Evolutionary conservation across 345 rosid species (phyloP).

Genomic region (Linum tenue): DNA sequence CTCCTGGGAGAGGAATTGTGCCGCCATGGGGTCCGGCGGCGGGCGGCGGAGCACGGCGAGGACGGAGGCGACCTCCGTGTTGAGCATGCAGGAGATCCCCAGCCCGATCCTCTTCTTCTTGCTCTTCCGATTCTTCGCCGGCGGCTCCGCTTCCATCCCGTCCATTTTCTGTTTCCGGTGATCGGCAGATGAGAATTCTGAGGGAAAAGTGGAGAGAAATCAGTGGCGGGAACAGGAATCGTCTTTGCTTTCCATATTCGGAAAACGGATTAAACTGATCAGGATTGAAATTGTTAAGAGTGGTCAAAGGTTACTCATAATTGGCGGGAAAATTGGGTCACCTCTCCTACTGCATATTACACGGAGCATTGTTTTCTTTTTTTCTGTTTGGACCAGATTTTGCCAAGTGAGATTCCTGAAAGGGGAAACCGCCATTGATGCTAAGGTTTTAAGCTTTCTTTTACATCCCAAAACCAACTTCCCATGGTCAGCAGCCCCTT

Average conservation of each 20-base stretch:
- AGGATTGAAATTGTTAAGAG: neutral
- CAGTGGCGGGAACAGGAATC: neutral
- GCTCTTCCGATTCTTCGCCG: slow-evolving; percentile 19
- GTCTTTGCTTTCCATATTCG: neutral
- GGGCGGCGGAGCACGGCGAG: slow-evolving; percentile 63
- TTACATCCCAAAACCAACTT: no score
- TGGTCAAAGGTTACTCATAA: neutral
- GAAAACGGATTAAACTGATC: no score
- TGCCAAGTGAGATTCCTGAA: no score
- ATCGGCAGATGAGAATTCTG: neutral
- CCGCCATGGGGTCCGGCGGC: slow-evolving; percentile 27
- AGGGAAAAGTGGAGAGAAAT: neutral
- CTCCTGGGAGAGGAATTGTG: slow-evolving; percentile 40
- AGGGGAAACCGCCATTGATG: no score
- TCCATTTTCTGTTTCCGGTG: neutral
- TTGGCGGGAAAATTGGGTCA: neutral
- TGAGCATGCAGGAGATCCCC: slow-evolving; percentile 80
- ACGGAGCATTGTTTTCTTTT: neutral
- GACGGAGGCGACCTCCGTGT: slow-evolving; percentile 83
- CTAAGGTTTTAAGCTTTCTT: no score
- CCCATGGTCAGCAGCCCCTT: no score
- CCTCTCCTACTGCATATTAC: neutral
- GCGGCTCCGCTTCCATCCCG: slow-evolving; percentile 12
- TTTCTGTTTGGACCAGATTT: no score
- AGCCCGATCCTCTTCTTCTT: slow-evolving; percentile 40